These are phyloP conservation scores for Phlyctochytrium planicorne DNA, from an alignment of 192 early-diverging fungal genomes.

Conservation along the genomic window DNA sequence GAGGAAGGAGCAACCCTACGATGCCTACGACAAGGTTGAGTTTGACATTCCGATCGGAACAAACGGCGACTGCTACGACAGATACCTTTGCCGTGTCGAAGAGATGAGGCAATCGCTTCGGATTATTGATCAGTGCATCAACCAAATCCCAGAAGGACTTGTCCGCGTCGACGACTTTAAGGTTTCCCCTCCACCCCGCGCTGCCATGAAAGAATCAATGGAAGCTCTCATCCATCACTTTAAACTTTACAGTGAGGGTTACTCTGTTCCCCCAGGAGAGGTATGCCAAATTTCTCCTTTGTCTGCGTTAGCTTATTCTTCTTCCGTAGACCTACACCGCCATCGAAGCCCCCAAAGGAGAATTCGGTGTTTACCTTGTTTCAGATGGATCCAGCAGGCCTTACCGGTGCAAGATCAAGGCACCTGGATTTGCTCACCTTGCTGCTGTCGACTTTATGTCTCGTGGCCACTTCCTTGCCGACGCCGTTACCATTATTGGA, in stretches of 20 bases:
- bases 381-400: constrained; percentile 92
- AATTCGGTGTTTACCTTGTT: constrained; percentile 95
- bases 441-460: constrained; percentile 87
- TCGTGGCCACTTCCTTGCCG: constrained; percentile 89
- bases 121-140: constrained; percentile 94
- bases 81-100: constrained; percentile 95
- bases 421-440: constrained; percentile 94
- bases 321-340: constrained; percentile 84
- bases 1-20: constrained; percentile 90
- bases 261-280: constrained; percentile 93
- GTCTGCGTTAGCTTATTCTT: constrained; percentile 17
- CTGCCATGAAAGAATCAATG: constrained; percentile 98
- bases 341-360: constrained; percentile 98
- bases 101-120: constrained; percentile 97
- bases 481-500: constrained; percentile 95
- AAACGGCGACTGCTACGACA: constrained; percentile 94
- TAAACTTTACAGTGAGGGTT: constrained; percentile 99
- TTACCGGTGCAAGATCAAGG: constrained; percentile 96
- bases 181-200: constrained; percentile 89
- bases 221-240: constrained; percentile 99
- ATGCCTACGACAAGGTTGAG: constrained; percentile 92
- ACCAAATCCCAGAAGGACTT: constrained; percentile 92
- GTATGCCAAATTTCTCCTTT: constrained; percentile 25
- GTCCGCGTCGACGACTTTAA: constrained; percentile 98
- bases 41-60: constrained; percentile 96